Evolutionary conservation across 2,329 filamentous ascomycete genomes (phyloP), one percentile per base, ranked within the genome.

Genomic region (Venturia aucupariae): DNA sequence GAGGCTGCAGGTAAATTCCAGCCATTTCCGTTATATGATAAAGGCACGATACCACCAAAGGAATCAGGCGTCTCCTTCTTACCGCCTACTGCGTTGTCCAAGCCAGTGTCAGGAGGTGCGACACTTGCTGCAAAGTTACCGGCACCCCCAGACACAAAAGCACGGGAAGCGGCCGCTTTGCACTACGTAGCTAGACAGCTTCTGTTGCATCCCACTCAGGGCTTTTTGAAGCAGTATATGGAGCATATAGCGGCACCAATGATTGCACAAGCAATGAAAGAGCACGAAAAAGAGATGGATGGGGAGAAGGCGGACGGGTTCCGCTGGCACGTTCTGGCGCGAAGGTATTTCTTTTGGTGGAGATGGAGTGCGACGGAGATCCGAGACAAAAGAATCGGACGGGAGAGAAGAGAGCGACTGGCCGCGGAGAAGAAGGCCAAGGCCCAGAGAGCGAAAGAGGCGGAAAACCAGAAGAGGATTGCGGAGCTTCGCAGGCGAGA

Each of bases 221-320:
- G 62, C 46, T 39, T 57, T 11, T 27, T 64, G 39, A 64, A 57
- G 35, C 44, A 64, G 62, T 64, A 64, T 46, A 42, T 64, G n/a
- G 62, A 44, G 17, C 35, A 64, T 22, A 35, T 59, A 15, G 62
- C 62, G 32, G 35, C 32, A 38, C 62, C 46, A 24, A 41, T 64
- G 30, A 59, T 64, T 22, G 17, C n/a, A 41, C 32, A 59, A 42
- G 32, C 30, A 15, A 57, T 64, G 22, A 22, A 30, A 19, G 27
- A 59, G 19, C 24, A 64, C 24, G 62, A 55, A 7, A n/a, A 55
- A 38, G 39, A 51, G 39, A 41, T 30, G 24, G 32, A 32, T 39
- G 27, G 19, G n/a, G 35, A 38, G 24, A 30, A 57, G 35, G 48
- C 44, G 11, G 51, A 38, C n/a, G 24, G 22, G 17, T 55, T 64